phyloP scores from a whole-genome alignment of 2,329 filamentous ascomycete species.

The Trichophyton mentagrophytes region DNA sequence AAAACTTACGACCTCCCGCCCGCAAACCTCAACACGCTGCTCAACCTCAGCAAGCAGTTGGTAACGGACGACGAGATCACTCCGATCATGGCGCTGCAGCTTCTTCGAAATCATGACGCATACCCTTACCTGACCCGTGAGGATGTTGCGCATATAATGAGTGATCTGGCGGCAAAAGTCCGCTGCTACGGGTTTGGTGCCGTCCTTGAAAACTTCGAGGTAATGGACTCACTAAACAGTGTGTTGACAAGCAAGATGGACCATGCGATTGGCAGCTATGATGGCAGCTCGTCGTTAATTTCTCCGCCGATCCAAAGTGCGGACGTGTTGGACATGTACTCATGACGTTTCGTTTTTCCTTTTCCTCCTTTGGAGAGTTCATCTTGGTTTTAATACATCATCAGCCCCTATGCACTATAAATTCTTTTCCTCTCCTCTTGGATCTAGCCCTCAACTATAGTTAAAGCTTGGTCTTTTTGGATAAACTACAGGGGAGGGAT shows the following conservation, averaged over 20 bases:
- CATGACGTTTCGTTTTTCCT: constrained; percentile 6
- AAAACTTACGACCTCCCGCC: constrained; percentile 70
- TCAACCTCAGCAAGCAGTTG: constrained; percentile 71
- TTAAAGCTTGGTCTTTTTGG: too few species aligned
- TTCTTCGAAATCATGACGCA: constrained; percentile 59
- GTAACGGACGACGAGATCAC: constrained; percentile 75
- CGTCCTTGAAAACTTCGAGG: constrained; percentile 55
- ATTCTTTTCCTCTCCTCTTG: too few species aligned
- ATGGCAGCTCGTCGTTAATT: not conserved
- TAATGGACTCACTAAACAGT: constrained; percentile 59
- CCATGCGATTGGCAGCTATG: not conserved
- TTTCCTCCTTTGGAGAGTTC: not conserved
- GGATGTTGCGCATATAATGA: constrained; percentile 60
- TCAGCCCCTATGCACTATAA: not conserved
- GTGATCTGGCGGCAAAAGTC: constrained; percentile 65
- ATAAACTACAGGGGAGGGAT: not conserved
- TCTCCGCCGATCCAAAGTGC: not conserved
- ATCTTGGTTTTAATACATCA: not conserved
- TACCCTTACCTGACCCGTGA: constrained; percentile 51
- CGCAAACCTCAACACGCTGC: constrained; percentile 63
- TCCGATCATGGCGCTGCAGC: constrained; percentile 87
- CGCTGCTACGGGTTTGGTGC: constrained; percentile 78
- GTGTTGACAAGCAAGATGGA: constrained; percentile 47
- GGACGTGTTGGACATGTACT: constrained; percentile 11
- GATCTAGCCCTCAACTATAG: too few species aligned